Conservation (phyloP, 2,329 filamentous ascomycete genomes). For the Neurospora crassa region DNA sequence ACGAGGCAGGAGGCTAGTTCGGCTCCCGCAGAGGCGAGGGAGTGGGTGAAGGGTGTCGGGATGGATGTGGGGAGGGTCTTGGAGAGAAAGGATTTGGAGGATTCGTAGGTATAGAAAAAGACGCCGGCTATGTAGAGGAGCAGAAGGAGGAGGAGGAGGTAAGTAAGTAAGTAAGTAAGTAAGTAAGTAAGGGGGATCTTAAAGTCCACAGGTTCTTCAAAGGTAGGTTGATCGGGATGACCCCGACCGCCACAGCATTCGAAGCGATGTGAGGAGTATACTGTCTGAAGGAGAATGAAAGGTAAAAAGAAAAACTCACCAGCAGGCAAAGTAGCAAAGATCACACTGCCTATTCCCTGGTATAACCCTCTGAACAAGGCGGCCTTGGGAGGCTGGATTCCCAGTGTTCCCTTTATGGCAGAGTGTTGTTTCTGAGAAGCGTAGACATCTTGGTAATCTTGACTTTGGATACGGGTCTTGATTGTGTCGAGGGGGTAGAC, state of each 20-base stretch:
- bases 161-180: not conserved
- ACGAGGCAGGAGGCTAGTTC: slow-evolving; percentile 82
- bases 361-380: slow-evolving; percentile 61
- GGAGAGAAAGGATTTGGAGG: slow-evolving; percentile 54
- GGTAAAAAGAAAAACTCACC: slow-evolving; percentile 35
- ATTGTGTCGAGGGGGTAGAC: slow-evolving; percentile 85
- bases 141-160: not conserved
- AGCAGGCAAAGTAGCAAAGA: slow-evolving; percentile 81
- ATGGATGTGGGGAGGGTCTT: slow-evolving; percentile 36
- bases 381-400: not conserved
- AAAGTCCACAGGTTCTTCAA: too few relatives aligned
- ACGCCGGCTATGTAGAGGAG: slow-evolving; percentile 50
- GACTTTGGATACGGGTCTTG: slow-evolving; percentile 77
- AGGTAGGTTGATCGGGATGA: too few relatives aligned
- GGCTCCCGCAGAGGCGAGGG: slow-evolving; percentile 62
- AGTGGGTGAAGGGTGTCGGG: slow-evolving; percentile 62
- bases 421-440: slow-evolving; percentile 46
- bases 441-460: slow-evolving; percentile 61
- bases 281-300: too few relatives aligned
- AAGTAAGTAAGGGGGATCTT: not conserved
- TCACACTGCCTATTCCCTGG: slow-evolving; percentile 76
- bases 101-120: slow-evolving; percentile 88
- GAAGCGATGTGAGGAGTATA: too few relatives aligned
- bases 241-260: too few relatives aligned
- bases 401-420: slow-evolving; percentile 5